These are phyloP conservation scores for Hymenoscyphus scutula DNA, from an alignment of 2,329 filamentous ascomycete genomes.

Conservation along the genomic window DNA sequence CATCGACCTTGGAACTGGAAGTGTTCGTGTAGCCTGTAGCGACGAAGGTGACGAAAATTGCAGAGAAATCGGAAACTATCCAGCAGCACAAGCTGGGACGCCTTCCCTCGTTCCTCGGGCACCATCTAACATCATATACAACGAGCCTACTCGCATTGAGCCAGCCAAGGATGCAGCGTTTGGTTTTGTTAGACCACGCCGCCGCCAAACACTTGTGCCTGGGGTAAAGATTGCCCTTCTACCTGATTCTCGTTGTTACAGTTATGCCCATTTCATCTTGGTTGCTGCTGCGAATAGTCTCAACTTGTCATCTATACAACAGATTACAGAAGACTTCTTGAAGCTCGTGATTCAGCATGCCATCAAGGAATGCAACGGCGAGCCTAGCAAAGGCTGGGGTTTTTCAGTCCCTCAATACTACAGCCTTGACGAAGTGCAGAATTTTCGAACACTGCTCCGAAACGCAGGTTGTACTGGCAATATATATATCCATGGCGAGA, in stretches of 20 bases:
- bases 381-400: not conserved
- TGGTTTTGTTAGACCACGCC: not conserved
- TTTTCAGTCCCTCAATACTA: conserved; percentile 1
- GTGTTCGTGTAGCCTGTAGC: not conserved
- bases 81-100: not conserved
- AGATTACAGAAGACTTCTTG: not conserved
- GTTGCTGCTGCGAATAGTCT: not conserved
- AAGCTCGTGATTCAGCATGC: not conserved
- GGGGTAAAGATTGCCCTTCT: not conserved
- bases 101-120: not conserved
- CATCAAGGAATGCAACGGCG: not conserved
- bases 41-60: not conserved
- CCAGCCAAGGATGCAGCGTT: not conserved
- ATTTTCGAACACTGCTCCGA: not conserved
- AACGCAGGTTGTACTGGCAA: not conserved
- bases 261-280: not conserved
- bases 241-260: not conserved
- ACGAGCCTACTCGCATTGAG: not conserved
- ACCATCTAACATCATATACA: conserved; percentile 1
- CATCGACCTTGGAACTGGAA: conserved; percentile 1
- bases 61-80: not conserved
- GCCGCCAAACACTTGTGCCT: not conserved
- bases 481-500: conserved; percentile 1
- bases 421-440: not conserved
- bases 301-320: not conserved